Base-by-base conservation (phyloP, 2,329 filamentous ascomycete genomes). In the Clarireedia paspali region DNA sequence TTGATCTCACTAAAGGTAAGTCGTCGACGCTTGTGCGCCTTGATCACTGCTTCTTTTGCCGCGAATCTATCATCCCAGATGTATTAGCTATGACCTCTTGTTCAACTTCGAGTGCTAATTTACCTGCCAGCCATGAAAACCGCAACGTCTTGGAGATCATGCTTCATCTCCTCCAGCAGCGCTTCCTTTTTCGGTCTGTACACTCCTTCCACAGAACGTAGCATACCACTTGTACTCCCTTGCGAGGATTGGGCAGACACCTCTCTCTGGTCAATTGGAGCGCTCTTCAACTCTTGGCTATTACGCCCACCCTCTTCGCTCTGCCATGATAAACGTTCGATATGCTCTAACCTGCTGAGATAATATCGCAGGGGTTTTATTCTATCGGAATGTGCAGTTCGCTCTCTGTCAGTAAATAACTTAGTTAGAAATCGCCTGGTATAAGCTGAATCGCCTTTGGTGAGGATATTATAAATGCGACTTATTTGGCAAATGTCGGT, bases 401-500 rank as follows among this genome's bases (percentile, higher is more conserved):
- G 53, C 48, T 56, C 53, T 10, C 44, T 38, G 6, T 24, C 38
- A 14, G 47, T 56, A 23, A 67, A 45, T 4, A 66, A 24, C 27
- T 40, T 59, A 2, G 48, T 40, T 4, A 59, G 24, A 49, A 66
- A 64, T 7, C 34, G 40, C 12, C 30, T n/a, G 5, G 54, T 53
- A 26, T 26, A 34, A 9, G 40, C 27, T 2, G 50, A 40, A 17
- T 40, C 47, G 20, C 50, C n/a, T 39, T 51, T 50, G 6, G 30
- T 53, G 6, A 64, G 36, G 23, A 64, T 55, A 4, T 49, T 42
- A 2, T 30, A 42, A 34, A 95, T 82, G 55, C 90, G 83, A 0
- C 77, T 71, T 56, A 90, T 79, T 56, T 78, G 77, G 70, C 88
- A 90, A 56, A 95, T 86, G 68, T 95, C 91, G 48, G 82, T 92